Percentiles rank a stretch among this genome's conserved stretches.
Evolutionary conservation across 1,284 basidiomycete species (phyloP).

Genomic region (Cryptococcus sp.): DNA sequence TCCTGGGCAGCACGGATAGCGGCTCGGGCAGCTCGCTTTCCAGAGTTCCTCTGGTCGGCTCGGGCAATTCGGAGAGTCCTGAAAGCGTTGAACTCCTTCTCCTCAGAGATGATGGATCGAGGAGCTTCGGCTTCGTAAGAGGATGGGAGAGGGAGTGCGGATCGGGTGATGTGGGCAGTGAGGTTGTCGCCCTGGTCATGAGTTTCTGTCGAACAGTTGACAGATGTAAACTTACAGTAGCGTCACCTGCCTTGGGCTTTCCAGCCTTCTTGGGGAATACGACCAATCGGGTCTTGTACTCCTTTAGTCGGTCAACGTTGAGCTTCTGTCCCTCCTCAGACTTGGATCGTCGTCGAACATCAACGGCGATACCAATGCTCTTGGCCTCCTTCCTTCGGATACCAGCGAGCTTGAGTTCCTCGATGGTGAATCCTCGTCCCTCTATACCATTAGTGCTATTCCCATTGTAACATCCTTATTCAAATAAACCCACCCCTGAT

Average conservation of each 20-base stretch:
- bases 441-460: slow-evolving; percentile 48
- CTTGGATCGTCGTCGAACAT: slow-evolving; percentile 95
- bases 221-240: slow-evolving; percentile 59
- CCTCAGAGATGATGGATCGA: slow-evolving; percentile 88
- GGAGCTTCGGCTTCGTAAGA: slow-evolving; percentile 72
- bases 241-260: slow-evolving; percentile 94
- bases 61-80: slow-evolving; percentile 82
- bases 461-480: neutral
- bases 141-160: slow-evolving; percentile 64
- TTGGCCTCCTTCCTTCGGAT: slow-evolving; percentile 91
- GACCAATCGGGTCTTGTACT: slow-evolving; percentile 72
- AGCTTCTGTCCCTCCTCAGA: slow-evolving; percentile 95
- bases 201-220: slow-evolving; percentile 3
- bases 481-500: slow-evolving; percentile 58
- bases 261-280: slow-evolving; percentile 95
- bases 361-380: slow-evolving; percentile 89
- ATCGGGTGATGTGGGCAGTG: slow-evolving; percentile 71
- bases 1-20: slow-evolving; percentile 49
- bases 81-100: slow-evolving; percentile 86
- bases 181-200: slow-evolving; percentile 75
- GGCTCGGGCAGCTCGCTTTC: slow-evolving; percentile 68
- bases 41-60: slow-evolving; percentile 78
- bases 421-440: slow-evolving; percentile 93
- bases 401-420: slow-evolving; percentile 95
- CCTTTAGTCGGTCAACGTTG: slow-evolving; percentile 92